Evolutionary conservation across 345 rosid species (phyloP), one percentile per base, ranked within the genome.

Genomic region (Salix dunnii): DNA sequence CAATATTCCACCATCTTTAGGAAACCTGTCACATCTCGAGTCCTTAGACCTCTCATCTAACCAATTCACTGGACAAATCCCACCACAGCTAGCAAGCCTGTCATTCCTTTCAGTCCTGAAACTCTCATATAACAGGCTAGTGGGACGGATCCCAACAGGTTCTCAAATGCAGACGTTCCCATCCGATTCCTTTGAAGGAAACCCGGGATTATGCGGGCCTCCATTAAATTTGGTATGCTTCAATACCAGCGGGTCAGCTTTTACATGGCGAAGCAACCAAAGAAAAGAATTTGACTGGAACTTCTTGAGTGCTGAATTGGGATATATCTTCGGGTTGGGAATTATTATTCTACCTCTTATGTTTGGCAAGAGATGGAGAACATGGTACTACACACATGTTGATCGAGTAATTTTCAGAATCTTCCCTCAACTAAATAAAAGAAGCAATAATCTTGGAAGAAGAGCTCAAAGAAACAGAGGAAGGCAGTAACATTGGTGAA

Each of bases 71-170:
- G 72, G 81, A 67, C 20, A 38, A 11, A 67, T 78, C 25, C 81
- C 81, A 1, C 17, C 0, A 20, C 81, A 73, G 66, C 74, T 78
- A 0, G 27, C 72, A 40, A 17, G 2, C 3, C 42, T 58, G 8
- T 40, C 61, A 4, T 73, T 67, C 68, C 81, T 78, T 42, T 42
- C 73, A n/a, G 14, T 58, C n/a, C 33, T 78, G 7, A 67, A 72
- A 6, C 72, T 78, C 31, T 78, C 81, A 6, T 2, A 72, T 23
- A 78, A 78, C 7, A 3, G 7, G 42, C 77, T 74, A 0, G 25
- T 8, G 3, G 77, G 70, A 30, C 21, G 0, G 60, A 74, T 74
- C 21, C 77, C 77, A 3, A 20, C 27, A 27, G 35, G 70, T 33
- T 0, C 17, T 16, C 79, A 80, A 23, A 11, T 80, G 70, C 35